Base-by-base conservation (phyloP, 1,139 yeast species). In the Protomyces pachydermus region DNA sequence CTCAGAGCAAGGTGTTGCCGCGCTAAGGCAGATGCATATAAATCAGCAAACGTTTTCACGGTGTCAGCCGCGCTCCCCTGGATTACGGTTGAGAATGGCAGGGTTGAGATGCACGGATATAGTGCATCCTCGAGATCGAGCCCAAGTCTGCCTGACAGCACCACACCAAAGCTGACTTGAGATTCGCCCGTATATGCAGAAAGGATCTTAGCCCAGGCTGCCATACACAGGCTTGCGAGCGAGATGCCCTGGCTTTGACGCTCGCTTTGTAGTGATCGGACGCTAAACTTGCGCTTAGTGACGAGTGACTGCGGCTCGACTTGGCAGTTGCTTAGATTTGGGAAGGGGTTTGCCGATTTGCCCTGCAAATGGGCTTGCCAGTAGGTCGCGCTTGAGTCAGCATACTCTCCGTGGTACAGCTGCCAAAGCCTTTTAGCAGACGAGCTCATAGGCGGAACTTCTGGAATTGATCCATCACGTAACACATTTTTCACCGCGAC, bases 141-240 rank as follows among this genome's bases (percentile, higher is more conserved):
- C 1, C 65, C 67, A 3, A 63, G 57, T 23, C 66, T 54, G 1
- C 71, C 71, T 6, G 71, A 68, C 2, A 69, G 60, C 1, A 69
- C 68, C 10, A 54, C 38, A 4, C 71, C 71, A 55, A 68, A 65
- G 1, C 60, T 20, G 16, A 68, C 64, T 16, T 54, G 62, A 12
- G 52, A 25, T 51, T 69, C 71, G 2, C 70, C 71, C 23, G 65
- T 54, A 50, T 69, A 69, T 8, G 61, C 42, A 16, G 66, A 57
- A n/a, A 61, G 38, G 6, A 69, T 53, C 58, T 69, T 67, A 6
- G 70, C 61, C 70, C 70, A 69, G 6, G 69, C 69, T 8, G 68
- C 61, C 28, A 58, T 42, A 16, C 65, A 67, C 3, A 61, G 52
- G 12, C 67, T 25, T 42, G 66, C 68, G 12, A 67, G 34, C 2